phyloP scores from a whole-genome alignment of 805 yeast genomes.

The Myxozyma lipomycoides region DNA sequence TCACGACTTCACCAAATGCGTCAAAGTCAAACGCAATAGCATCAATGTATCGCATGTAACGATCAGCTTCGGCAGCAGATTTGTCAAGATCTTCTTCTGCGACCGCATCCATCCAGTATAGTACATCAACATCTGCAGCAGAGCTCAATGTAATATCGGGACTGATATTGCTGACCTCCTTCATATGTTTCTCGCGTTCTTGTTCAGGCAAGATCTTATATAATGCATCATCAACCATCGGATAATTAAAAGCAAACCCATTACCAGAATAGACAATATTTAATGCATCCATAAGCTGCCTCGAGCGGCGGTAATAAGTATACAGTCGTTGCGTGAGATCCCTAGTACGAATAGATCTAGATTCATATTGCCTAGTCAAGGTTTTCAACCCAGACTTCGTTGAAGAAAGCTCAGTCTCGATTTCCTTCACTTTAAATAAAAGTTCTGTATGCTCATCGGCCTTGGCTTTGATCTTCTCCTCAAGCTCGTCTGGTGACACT shows the following conservation, averaged over 20 bases:
- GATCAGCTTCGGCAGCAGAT: constrained; percentile 19
- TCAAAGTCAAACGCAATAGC: constrained; percentile 40
- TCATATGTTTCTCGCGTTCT: constrained; percentile 15
- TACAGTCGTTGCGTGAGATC: constrained; percentile 44
- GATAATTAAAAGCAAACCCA: constrained; percentile 10
- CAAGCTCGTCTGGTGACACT: constrained; percentile 6
- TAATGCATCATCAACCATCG: constrained; percentile 12
- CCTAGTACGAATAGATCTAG: constrained; percentile 38
- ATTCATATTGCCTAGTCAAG: constrained; percentile 7
- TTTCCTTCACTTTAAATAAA: constrained; percentile 1
- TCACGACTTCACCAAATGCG: constrained; percentile 45
- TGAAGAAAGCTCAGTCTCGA: constrained; percentile 7
- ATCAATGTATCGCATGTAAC: constrained; percentile 17
- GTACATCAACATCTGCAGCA: constrained; percentile 19
- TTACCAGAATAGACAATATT: constrained; percentile 10
- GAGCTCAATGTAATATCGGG: constrained; percentile 6
- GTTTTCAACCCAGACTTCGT: not conserved
- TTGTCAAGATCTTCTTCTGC: constrained; percentile 25
- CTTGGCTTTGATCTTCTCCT: not conserved
- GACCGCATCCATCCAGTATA: constrained; percentile 50
- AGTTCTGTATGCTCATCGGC: not conserved
- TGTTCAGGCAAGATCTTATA: constrained; percentile 20
- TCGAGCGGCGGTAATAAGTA: constrained; percentile 33
- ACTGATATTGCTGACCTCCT: constrained; percentile 1
- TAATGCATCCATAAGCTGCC: constrained; percentile 18